phyloP scores from a whole-genome alignment of 352 stramenopile genomes.

The Globisporangium yorkense region DNA sequence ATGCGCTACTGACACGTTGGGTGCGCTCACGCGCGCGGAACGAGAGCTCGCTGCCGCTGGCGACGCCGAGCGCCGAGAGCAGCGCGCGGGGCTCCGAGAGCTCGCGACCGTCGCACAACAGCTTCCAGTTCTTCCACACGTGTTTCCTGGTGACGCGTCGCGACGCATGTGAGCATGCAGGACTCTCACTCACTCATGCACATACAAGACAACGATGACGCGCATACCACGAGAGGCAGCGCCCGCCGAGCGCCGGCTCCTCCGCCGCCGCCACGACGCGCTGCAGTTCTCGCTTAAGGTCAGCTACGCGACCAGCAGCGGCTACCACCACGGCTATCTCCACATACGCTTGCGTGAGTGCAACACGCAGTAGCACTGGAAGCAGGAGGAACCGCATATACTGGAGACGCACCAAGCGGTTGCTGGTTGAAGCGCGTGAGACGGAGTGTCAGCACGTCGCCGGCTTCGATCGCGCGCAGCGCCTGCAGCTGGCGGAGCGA shows the following conservation, averaged over 20 bases:
- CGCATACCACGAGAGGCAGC: constrained; percentile 13
- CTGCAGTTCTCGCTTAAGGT: constrained; percentile 11
- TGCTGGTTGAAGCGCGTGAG: constrained; percentile 11
- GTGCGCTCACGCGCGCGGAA: constrained; percentile 5
- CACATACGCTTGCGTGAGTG: neutral
- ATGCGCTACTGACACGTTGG: neutral
- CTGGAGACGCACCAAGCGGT: constrained; percentile 4
- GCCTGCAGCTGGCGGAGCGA: constrained; percentile 13
- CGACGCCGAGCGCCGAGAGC: constrained; percentile 9
- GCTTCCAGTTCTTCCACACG: constrained; percentile 18
- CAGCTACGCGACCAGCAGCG: constrained; percentile 3
- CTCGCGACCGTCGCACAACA: constrained; percentile 7
- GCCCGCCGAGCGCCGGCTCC: neutral
- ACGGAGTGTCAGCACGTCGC: constrained; percentile 13
- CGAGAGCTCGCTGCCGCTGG: constrained; percentile 10
- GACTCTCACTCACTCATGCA: too few relatives aligned
- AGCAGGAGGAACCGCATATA: neutral
- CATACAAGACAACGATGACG: too few relatives aligned
- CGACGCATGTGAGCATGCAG: neutral
- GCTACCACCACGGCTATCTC: constrained; percentile 10
- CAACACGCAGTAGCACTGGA: neutral
- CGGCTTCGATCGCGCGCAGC: constrained; percentile 8
- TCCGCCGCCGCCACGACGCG: constrained; percentile 1
- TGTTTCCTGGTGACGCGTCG: constrained; percentile 7
- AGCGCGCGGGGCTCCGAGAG: constrained; percentile 11